Conservation (phyloP, 345 rosid genomes). For the Bruguiera parviflora region DNA sequence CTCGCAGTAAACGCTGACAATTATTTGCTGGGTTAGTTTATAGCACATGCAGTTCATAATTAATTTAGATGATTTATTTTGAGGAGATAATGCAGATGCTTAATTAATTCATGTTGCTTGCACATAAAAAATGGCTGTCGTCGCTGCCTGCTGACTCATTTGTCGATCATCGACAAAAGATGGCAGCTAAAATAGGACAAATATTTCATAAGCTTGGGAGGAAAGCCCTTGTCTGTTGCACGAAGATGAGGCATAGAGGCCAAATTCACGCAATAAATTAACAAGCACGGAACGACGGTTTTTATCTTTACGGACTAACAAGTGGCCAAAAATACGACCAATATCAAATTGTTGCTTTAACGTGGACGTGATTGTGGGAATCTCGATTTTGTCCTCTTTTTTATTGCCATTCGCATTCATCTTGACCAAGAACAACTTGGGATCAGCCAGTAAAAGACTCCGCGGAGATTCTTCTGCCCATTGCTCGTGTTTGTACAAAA, state of each 20-base stretch:
- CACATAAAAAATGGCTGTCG: too few relatives aligned
- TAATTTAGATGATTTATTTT: too few relatives aligned
- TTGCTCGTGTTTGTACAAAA: not conserved
- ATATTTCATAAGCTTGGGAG: not conserved
- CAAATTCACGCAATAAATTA: not conserved
- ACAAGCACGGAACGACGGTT: not conserved
- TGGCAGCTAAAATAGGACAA: not conserved
- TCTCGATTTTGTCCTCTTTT: constrained; percentile 28
- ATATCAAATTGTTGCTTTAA: not conserved
- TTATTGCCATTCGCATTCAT: not conserved
- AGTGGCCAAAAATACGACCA: constrained; percentile 12
- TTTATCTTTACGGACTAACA: constrained; percentile 9
- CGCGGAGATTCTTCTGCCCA: constrained; percentile 12
- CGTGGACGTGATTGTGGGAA: constrained; percentile 21
- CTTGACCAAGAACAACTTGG: not conserved
- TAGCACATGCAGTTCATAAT: too few relatives aligned
- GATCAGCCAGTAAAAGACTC: constrained; percentile 20
- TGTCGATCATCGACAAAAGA: too few relatives aligned
- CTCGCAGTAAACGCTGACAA: too few relatives aligned
- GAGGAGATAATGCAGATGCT: too few relatives aligned
- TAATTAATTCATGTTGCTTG: too few relatives aligned
- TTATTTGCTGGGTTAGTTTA: too few relatives aligned
- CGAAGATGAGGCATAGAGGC: not conserved
- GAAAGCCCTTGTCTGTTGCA: not conserved
- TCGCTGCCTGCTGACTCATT: too few relatives aligned